Base-by-base conservation (phyloP, 768 basidiomycete species). In the Chalciporus piperatus region DNA sequence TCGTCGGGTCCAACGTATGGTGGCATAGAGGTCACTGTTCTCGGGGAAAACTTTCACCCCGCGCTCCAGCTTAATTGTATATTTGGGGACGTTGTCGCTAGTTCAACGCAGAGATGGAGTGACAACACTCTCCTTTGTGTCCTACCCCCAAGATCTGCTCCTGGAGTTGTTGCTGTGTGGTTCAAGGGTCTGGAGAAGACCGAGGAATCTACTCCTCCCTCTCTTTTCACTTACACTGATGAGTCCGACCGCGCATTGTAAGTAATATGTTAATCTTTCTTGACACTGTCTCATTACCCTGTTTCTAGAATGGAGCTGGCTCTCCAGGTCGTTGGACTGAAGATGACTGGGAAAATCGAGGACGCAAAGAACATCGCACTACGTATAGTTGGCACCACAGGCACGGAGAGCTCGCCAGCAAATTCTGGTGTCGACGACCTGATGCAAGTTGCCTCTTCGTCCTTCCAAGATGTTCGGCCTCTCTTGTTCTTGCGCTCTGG, bases 291-390 rank as follows among this genome's bases (percentile, higher is more conserved):
- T 56, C 63, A 37, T 58, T 47, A 56, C 42, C 45, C 51, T 17
- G 33, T 52, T 55, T 60, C 25, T 59, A 95, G 92, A 58, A 95
- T 98, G 92, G 95, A 96, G 67, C 81, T 97, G 48, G 94, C 94
- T 46, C 76, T 98, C 4, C 93, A 96, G 64, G 92, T 96, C 13
- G 93, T 98, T 16, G 95, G 95, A 0, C 74, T 97, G 56, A 94
- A 96, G 74, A 95, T 97, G 91, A 96, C 93, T 0, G 94, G 94
- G 43, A 89, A 93, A 63, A 85, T 96, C 25, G 92, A 95, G 60
- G 91, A 94, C 48, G 93, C 94, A 3, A 87, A 90, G 69, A 89
- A 92, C 51, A 89, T 97, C 33, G 94, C 94, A 13, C 85, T 94
- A 81, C 81, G 93, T 27, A 97, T 97, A 57, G 90, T 97, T 27